phyloP scores from a whole-genome alignment of 805 yeast genomes.

The Suhomyces emberorum region DNA sequence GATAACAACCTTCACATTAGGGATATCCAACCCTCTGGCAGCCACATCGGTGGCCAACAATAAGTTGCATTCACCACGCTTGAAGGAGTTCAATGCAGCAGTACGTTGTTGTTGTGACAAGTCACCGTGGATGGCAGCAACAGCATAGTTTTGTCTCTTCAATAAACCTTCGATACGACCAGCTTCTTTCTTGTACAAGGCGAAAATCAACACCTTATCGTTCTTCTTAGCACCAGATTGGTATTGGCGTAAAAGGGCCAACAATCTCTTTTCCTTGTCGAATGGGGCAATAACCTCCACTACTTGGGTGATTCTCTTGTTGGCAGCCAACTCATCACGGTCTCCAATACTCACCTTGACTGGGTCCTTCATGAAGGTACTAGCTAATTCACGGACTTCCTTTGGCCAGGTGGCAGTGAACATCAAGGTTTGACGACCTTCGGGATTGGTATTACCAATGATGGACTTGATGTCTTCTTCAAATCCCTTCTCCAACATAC shows the following conservation, averaged over 20 bases:
- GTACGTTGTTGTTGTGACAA: slow-evolving; percentile 90
- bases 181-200: slow-evolving; percentile 96
- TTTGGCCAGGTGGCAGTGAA: slow-evolving; percentile 99
- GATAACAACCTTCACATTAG: slow-evolving; percentile 92
- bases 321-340: slow-evolving; percentile 90
- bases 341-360: slow-evolving; percentile 91
- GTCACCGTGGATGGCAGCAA: slow-evolving; percentile 96
- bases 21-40: slow-evolving; percentile 96
- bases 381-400: slow-evolving; percentile 90
- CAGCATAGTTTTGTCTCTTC: slow-evolving; percentile 67
- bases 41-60: slow-evolving; percentile 97
- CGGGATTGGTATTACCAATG: slow-evolving; percentile 53
- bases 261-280: slow-evolving; percentile 72
- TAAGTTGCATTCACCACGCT: slow-evolving; percentile 69
- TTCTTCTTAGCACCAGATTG: slow-evolving; percentile 60
- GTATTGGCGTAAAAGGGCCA: slow-evolving; percentile 71
- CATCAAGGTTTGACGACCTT: slow-evolving; percentile 86
- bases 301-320: slow-evolving; percentile 86
- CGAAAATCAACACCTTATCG: slow-evolving; percentile 88
- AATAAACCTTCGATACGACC: slow-evolving; percentile 79
- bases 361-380: slow-evolving; percentile 78
- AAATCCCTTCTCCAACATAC: slow-evolving; percentile 98
- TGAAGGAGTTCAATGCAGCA: slow-evolving; percentile 79
- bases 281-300: slow-evolving; percentile 84
- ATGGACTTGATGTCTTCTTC: slow-evolving; percentile 92